Base-by-base conservation (phyloP, 345 rosid genomes). In the Citrus maxima region DNA sequence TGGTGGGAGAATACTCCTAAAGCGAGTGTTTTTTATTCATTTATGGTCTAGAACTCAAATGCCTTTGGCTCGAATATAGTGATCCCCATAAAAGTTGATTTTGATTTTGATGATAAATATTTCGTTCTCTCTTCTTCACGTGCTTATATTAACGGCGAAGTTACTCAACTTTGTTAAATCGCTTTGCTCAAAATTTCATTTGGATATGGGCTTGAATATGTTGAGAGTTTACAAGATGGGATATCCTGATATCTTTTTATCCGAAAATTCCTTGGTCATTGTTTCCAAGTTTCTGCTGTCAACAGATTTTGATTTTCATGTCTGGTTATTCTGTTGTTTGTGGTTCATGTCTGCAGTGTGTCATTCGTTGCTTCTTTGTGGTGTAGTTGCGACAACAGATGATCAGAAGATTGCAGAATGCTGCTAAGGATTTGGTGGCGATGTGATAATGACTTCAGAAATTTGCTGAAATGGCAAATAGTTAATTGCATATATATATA, bases 361-460 rank as follows among this genome's bases (percentile, higher is more conserved):
- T 73, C 70, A 30, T 80, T 67, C 35, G 24, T 64, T 34, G 4
- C 14, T 67, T 51, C 7, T 37, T 85, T 13, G 63, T 77, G 55
- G 58, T 80, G 69, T 84, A 94, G 97, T 96, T 89, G 97, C 93
- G 79, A 97, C 97, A 12, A 96, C 98, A 2, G 98, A 96, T 87
- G 95, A 96, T 72, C 92, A 89, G 74, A 87, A 85, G 86, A 93
- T 96, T 7, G 98, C 95, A 22, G 95, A 91, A 72, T 34, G 99
- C 32, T 96, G 98, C 86, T 92, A 94, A 80, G 92, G 93, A 64
- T 91, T 96, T 86, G 99, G 97, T 7, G 97, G 97, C 35, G 95
- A 93, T 89, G 99, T 94, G 49, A 82, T 96, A 75, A 92, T 94
- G 99, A 96, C 99, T 73, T 93, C 97, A 16, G 97, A 93, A 83